phyloP scores from a whole-genome alignment of 108 stramenopile genomes.

The Cyclostephanos invisitatus region DNA sequence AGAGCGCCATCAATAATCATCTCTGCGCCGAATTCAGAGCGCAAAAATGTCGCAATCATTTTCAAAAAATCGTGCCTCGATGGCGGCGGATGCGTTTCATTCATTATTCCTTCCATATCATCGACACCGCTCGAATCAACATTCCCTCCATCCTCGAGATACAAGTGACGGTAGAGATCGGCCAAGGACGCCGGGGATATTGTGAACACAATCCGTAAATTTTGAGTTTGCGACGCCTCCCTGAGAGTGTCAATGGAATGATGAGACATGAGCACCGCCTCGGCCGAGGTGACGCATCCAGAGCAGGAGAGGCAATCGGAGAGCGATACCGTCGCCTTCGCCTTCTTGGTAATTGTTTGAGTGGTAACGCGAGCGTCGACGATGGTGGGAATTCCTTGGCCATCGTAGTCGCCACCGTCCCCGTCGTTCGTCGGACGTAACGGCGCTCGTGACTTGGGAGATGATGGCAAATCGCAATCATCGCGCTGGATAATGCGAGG shows the following conservation, averaged over 20 bases:
- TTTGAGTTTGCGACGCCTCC: slow-evolving; percentile 23
- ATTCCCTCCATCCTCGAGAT: slow-evolving; percentile 18
- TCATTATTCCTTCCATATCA: neutral
- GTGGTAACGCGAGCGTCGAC: slow-evolving; percentile 11
- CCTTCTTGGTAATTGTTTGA: slow-evolving; percentile 38
- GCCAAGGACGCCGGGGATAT: slow-evolving; percentile 77
- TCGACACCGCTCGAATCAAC: neutral
- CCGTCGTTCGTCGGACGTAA: slow-evolving; percentile 13
- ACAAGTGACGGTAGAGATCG: slow-evolving; percentile 72
- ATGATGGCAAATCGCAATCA: slow-evolving; percentile 7
- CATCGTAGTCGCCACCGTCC: slow-evolving; percentile 3
- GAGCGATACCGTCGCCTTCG: slow-evolving; percentile 82
- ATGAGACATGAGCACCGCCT: slow-evolving; percentile 94
- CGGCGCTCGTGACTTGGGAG: slow-evolving; percentile 3
- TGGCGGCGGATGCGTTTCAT: slow-evolving; percentile 6
- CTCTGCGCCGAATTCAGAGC: slow-evolving; percentile 51
- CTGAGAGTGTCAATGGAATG: slow-evolving; percentile 72
- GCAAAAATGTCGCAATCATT: slow-evolving; percentile 53
- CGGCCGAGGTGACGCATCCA: slow-evolving; percentile 99
- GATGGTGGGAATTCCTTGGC: slow-evolving; percentile 7
- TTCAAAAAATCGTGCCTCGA: slow-evolving; percentile 29
- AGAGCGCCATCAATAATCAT: slow-evolving; percentile 76
- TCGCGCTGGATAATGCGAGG: slow-evolving; percentile 26
- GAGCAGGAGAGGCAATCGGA: slow-evolving; percentile 98
- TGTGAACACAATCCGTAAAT: slow-evolving; percentile 52